Evolutionary conservation across 805 yeast species (phyloP).

Genomic region (Candida loeiensis): DNA sequence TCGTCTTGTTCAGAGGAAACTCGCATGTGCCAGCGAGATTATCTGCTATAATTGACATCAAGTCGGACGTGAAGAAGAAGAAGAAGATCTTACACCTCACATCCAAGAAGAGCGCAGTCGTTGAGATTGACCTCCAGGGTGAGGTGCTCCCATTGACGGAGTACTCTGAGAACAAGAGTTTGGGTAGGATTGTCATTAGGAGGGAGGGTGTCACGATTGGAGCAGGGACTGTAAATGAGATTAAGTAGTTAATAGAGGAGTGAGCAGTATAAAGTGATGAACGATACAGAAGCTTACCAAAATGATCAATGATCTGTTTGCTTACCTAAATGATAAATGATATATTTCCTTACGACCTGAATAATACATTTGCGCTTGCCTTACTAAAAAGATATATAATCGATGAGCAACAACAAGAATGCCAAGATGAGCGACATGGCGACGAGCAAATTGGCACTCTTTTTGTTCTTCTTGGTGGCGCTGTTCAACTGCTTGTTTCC

Average conservation of each 20-base stretch:
- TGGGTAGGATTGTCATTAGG: slow-evolving; percentile 69
- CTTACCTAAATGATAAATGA: too few species aligned
- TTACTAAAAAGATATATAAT: slow-evolving; percentile 38
- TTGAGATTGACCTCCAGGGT: slow-evolving; percentile 50
- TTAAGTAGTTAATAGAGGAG: too few species aligned
- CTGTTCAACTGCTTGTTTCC: slow-evolving; percentile 70
- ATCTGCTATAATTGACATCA: slow-evolving; percentile 36
- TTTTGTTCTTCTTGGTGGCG: slow-evolving; percentile 65
- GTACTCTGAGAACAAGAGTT: slow-evolving; percentile 43
- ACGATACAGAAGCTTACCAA: background rate
- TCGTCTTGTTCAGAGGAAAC: slow-evolving; percentile 74
- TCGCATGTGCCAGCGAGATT: slow-evolving; percentile 68
- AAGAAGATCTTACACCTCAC: slow-evolving; percentile 48
- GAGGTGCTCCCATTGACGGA: slow-evolving; percentile 51
- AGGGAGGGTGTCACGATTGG: slow-evolving; percentile 70
- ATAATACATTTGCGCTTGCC: too few species aligned
- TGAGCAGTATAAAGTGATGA: background rate
- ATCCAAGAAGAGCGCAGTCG: slow-evolving; percentile 56
- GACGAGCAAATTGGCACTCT: slow-evolving; percentile 54
- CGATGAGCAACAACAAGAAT: slow-evolving; percentile 51
- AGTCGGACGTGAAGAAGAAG: slow-evolving; percentile 22
- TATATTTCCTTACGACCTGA: too few species aligned
- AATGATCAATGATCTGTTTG: too few species aligned
- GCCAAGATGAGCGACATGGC: slow-evolving; percentile 55
- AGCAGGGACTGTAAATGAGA: slow-evolving; percentile 47